Evolutionary conservation across 139 green algal species (phyloP).

Genomic region (Zygnema cylindricum): DNA sequence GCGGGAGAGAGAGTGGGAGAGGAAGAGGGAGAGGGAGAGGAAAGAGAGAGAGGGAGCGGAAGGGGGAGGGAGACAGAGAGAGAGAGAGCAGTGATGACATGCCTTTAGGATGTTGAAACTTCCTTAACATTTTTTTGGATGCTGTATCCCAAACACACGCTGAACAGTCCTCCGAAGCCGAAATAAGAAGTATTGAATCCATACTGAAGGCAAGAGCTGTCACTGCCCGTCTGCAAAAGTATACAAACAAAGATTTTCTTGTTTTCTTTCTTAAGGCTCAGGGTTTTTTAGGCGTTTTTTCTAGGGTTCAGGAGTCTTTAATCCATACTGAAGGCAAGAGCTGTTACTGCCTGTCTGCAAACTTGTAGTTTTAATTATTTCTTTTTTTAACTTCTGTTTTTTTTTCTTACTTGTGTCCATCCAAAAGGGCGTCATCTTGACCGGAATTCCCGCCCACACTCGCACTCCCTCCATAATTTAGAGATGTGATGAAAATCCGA

Average conservation of each 20-base stretch:
- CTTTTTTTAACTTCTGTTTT: too few species aligned
- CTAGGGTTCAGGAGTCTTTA: conserved; percentile 30
- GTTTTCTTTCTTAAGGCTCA: too few species aligned
- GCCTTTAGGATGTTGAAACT: conserved; percentile 49
- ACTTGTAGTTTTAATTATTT: too few species aligned
- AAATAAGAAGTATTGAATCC: conserved; percentile 50
- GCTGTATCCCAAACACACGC: conserved; percentile 54
- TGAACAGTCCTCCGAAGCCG: conserved; percentile 59
- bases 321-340: conserved; percentile 52
- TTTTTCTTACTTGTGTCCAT: not conserved
- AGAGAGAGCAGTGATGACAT: not conserved
- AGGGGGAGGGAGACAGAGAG: too few species aligned
- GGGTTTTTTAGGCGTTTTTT: too few species aligned
- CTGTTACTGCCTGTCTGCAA: conserved; percentile 49
- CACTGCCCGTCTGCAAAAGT: conserved; percentile 37
- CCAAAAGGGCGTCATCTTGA: not conserved
- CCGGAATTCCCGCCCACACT: not conserved
- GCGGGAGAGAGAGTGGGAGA: too few species aligned
- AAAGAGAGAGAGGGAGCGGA: too few species aligned
- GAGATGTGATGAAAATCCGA: conserved; percentile 75
- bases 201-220: conserved; percentile 54
- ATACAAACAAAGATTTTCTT: conserved; percentile 2
- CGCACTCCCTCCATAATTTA: conserved; percentile 69
- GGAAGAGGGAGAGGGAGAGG: too few species aligned
- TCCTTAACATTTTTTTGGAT: conserved; percentile 33